Percentiles rank a stretch among this genome's conserved stretches.
Evolutionary conservation across 139 green algal species (phyloP).

Genomic region (Auxenochlorella protothecoides): DNA sequence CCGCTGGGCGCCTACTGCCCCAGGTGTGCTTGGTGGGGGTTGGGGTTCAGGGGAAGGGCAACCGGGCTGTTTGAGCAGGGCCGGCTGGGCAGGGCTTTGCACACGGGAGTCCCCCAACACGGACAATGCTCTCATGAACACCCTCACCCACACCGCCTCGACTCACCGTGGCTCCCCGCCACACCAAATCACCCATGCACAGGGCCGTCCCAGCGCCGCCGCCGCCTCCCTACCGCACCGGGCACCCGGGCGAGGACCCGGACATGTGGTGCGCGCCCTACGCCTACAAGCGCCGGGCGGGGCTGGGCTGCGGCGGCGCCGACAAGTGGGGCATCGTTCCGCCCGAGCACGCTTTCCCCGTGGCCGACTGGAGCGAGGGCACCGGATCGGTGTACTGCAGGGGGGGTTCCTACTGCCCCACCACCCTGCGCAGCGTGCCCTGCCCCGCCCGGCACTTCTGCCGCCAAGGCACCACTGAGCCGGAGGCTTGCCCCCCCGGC

Average conservation of each 20-base stretch:
- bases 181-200: neutral
- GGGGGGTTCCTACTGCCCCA: slow-evolving; percentile 36
- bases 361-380: slow-evolving; percentile 16
- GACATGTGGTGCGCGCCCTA: slow-evolving; percentile 45
- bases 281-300: slow-evolving; percentile 33
- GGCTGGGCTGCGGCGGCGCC: slow-evolving; percentile 41
- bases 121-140: too few relatives aligned
- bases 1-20: slow-evolving; percentile 31
- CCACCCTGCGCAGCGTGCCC: slow-evolving; percentile 18
- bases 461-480: slow-evolving; percentile 22
- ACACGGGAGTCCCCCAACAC: too few relatives aligned
- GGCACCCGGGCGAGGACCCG: neutral
- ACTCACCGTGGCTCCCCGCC: too few relatives aligned
- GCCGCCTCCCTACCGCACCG: slow-evolving; percentile 14
- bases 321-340: slow-evolving; percentile 48
- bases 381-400: slow-evolving; percentile 33
- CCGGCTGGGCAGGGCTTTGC: too few relatives aligned
- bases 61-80: too few relatives aligned
- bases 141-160: too few relatives aligned
- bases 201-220: slow-evolving; percentile 16
- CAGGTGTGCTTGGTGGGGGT: neutral
- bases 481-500: slow-evolving; percentile 30
- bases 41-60: too few relatives aligned
- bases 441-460: slow-evolving; percentile 38
- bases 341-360: slow-evolving; percentile 29